Conservation (phyloP, 1,284 basidiomycete species). For the Cystobasidium sp. region DNA sequence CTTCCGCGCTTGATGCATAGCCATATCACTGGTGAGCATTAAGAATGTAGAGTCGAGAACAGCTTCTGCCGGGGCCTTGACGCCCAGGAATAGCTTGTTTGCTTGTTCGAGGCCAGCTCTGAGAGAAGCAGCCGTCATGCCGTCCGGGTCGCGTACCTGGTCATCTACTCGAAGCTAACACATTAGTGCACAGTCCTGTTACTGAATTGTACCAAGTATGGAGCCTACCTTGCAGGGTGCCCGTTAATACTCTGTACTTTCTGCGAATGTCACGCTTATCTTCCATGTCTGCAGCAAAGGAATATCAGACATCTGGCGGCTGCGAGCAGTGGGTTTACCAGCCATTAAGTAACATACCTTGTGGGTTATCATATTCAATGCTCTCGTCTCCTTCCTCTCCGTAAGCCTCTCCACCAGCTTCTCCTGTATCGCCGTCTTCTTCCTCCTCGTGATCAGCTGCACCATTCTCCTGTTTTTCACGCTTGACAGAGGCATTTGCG, state of each 20-base stretch:
- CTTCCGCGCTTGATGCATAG: slow-evolving; percentile 74
- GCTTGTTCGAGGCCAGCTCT: slow-evolving; percentile 30
- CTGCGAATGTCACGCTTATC: slow-evolving; percentile 32
- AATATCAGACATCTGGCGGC: background rate
- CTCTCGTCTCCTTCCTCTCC: slow-evolving; percentile 30
- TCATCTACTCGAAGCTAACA: slow-evolving; percentile 11
- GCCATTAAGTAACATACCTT: slow-evolving; percentile 40
- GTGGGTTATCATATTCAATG: slow-evolving; percentile 26
- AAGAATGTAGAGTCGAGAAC: slow-evolving; percentile 54
- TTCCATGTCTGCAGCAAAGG: background rate
- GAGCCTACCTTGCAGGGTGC: slow-evolving; percentile 11
- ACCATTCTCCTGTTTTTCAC: slow-evolving; percentile 27
- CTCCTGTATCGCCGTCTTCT: slow-evolving; percentile 2
- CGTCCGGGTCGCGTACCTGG: slow-evolving; percentile 45
- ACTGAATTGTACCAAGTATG: background rate
- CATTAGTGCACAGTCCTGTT: background rate
- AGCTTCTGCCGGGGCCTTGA: slow-evolving; percentile 52
- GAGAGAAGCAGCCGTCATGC: slow-evolving; percentile 45
- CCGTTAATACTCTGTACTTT: slow-evolving; percentile 18
- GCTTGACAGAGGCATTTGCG: background rate
- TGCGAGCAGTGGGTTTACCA: background rate
- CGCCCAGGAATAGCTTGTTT: slow-evolving; percentile 48
- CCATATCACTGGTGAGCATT: slow-evolving; percentile 50
- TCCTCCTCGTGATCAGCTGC: slow-evolving; percentile 27
- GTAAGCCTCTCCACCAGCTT: slow-evolving; percentile 11